Evolutionary conservation across 2,329 filamentous ascomycete species (phyloP).

Genomic region (Bipolaris zeicola): DNA sequence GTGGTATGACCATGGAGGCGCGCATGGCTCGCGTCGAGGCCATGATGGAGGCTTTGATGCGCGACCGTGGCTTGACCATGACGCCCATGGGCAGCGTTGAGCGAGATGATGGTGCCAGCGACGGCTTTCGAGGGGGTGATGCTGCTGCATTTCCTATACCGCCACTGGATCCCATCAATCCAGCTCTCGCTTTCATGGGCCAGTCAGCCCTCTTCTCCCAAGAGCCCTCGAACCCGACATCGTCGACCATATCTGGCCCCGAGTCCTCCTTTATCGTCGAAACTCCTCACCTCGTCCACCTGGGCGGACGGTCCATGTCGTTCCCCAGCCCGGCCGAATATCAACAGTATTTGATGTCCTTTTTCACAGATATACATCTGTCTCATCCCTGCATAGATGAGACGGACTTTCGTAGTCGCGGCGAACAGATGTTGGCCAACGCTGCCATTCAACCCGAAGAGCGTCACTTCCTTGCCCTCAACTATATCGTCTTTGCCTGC

Average conservation of each 20-base stretch:
- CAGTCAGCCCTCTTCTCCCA: conserved; percentile 20
- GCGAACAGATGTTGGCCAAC: conserved; percentile 30
- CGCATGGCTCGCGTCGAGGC: conserved; percentile 44
- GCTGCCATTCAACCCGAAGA: conserved; percentile 23
- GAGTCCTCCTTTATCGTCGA: conserved; percentile 3
- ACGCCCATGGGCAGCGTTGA: conserved; percentile 35
- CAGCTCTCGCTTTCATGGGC: conserved; percentile 24
- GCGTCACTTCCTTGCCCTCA: conserved; percentile 35
- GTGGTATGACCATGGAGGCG: conserved; percentile 39
- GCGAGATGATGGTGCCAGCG: conserved; percentile 29
- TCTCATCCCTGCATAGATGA: conserved; percentile 41
- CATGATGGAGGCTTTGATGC: conserved; percentile 45
- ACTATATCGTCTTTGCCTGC: conserved; percentile 40
- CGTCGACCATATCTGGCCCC: conserved; percentile 1
- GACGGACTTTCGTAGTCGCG: conserved; percentile 30
- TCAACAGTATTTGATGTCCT: conserved; percentile 30
- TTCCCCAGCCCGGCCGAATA: conserved; percentile 33
- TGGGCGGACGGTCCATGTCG: conserved; percentile 24
- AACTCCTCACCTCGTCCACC: conserved; percentile 16
- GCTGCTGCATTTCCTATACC: conserved; percentile 29
- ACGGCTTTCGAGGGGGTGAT: conserved; percentile 17
- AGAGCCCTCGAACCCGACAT: conserved; percentile 16
- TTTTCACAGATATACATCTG: conserved; percentile 36
- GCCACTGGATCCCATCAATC: conserved; percentile 31
- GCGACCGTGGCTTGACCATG: conserved; percentile 32